Evolutionary conservation across 2,329 filamentous ascomycete genomes (phyloP), one percentile per base, ranked within the genome.

Genomic region (Aspergillus flavus): DNA sequence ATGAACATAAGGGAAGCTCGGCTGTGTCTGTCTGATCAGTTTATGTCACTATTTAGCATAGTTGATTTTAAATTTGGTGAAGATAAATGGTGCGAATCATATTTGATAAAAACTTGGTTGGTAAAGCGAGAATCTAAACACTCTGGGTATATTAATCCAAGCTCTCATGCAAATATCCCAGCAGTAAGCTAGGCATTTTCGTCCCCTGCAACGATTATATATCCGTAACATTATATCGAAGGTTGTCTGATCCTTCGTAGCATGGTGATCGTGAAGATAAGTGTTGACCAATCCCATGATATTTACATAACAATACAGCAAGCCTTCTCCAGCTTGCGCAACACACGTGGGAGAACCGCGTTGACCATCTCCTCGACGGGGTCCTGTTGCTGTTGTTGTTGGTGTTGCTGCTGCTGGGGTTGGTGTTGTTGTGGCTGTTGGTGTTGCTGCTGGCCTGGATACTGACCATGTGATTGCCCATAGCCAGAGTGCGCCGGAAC

Each of bases 231-330:
- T 55, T 28, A 55, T 23, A 26, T 39, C 19, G 21, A 55, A 55
- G 14, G 34, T 55, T 55, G 23, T 9, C 32, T 14, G 52, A 39
- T 46, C 48, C 32, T 39, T 19, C n/a, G 28, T 26, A 14, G 41
- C 21, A 34, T 28, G 19, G 48, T 36, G 3, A 14, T 36, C 23
- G 11, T 45, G 67, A 64, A 65, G 39, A 61, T 58, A 39, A 52
- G 57, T 50, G 16, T 23, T 34, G 54, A 48, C 30, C 19, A 6
- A 28, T 28, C 30, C 43, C 34, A 45, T 46, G 14, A 58, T 50
- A 16, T 41, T 81, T 81, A 94, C 91, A 94, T 94, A 71, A 94
- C 86, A 45, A 87, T 81, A 81, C 91, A 94, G 79, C 91, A 94
- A 63, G 80, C 81, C 77, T 87, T 88, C 75, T 88, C 87, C 75